These are phyloP conservation scores for Marasmius sp. DNA, from an alignment of 1,284 basidiomycete genomes.

Conservation along the genomic window DNA sequence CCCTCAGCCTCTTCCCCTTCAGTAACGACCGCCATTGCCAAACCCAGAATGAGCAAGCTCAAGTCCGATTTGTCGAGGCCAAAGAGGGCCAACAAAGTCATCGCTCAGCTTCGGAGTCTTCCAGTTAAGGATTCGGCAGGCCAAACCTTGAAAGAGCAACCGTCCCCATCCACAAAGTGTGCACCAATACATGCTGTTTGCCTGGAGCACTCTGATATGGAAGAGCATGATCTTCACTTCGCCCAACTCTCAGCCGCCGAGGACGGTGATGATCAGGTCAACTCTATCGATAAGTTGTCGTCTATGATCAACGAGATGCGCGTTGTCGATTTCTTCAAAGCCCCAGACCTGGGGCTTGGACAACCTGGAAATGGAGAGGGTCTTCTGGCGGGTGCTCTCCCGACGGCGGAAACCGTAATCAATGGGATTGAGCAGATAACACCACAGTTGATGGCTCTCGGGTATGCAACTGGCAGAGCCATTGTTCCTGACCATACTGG, in stretches of 20 bases:
- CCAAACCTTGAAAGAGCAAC: constrained; percentile 22
- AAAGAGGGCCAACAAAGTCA: constrained; percentile 67
- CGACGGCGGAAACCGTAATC: constrained; percentile 69
- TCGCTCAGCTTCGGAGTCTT: constrained; percentile 60
- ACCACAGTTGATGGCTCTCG: constrained; percentile 72
- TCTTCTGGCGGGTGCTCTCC: constrained; percentile 68
- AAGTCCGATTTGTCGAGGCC: constrained; percentile 69
- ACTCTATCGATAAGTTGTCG: constrained; percentile 50
- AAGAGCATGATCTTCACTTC: constrained; percentile 59
- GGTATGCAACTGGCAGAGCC: constrained; percentile 69
- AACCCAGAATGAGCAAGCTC: constrained; percentile 60
- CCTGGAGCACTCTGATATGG: constrained; percentile 57
- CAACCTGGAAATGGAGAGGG: constrained; percentile 55
- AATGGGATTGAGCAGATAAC: constrained; percentile 69
- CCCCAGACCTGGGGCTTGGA: constrained; percentile 48
- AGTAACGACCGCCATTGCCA: constrained; percentile 40
- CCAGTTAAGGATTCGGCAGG: constrained; percentile 35
- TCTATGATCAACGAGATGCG: constrained; percentile 53
- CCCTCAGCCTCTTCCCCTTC: constrained; percentile 36
- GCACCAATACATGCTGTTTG: constrained; percentile 77
- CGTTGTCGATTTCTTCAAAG: constrained; percentile 45
- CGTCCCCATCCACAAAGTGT: neutral
- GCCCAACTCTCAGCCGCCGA: constrained; percentile 31
- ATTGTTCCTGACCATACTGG: constrained; percentile 69
- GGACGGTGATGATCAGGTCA: constrained; percentile 28